Conservation (phyloP, 306 rosid species). For the Inga laurina region DNA sequence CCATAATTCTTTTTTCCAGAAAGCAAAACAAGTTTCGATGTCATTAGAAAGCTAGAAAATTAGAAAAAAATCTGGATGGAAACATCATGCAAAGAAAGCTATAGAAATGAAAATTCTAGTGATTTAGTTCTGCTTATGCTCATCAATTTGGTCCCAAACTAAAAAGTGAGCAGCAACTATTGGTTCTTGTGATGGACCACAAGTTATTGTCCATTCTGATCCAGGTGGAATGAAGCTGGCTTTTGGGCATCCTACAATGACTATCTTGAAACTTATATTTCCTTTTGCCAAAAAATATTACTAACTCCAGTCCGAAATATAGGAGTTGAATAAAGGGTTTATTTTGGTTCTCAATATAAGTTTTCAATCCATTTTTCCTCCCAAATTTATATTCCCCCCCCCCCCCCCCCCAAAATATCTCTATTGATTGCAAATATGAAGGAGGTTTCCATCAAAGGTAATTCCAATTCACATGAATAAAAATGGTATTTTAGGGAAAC, state of each 20-base stretch:
- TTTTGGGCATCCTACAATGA: background rate
- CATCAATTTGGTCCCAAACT: conserved; percentile 14
- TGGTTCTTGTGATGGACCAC: conserved; percentile 7
- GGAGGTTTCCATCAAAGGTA: too few relatives aligned
- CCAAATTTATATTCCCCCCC: too few relatives aligned
- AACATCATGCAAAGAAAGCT: background rate
- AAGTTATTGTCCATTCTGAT: conserved; percentile 1
- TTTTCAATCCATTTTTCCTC: too few relatives aligned
- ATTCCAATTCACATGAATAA: too few relatives aligned
- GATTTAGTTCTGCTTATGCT: conserved; percentile 17
- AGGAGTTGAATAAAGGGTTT: too few relatives aligned
- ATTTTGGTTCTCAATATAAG: too few relatives aligned
- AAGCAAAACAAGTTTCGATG: too few relatives aligned
- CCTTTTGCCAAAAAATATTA: conserved; percentile 4
- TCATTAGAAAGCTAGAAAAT: background rate
- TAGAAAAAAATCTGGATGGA: background rate
- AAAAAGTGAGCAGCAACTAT: background rate
- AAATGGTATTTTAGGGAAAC: too few relatives aligned
- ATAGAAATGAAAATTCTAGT: background rate
- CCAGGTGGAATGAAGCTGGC: background rate
- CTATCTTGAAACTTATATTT: conserved; percentile 12
- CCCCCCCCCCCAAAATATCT: too few relatives aligned
- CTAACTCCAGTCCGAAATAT: background rate
- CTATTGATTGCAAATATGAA: too few relatives aligned
- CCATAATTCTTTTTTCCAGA: background rate